Base-by-base conservation (phyloP, 1,284 basidiomycete genomes). In the Trametes hirsuta region DNA sequence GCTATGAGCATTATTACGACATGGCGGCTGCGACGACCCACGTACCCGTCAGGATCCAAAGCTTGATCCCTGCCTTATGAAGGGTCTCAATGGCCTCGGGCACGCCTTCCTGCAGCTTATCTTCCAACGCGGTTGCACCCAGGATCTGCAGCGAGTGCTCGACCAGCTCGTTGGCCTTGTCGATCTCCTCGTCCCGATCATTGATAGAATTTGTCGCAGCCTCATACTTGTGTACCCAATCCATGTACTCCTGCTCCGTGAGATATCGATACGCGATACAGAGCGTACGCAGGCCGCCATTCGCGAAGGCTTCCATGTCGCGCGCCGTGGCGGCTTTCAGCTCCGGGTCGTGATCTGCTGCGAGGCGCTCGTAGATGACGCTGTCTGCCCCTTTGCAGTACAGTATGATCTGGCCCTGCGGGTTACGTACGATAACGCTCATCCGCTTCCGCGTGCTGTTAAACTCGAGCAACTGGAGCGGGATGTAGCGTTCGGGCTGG, bases 321-420 rank as follows among this genome's bases (percentile, higher is more conserved):
- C 84, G 85, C 66, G 82, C 81, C 25, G 95, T 98, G 71, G 85
- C 77, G 55, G 86, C 85, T 79, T 94, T 94, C 62, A 97, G 71
- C 53, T 70, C 80, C 12, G 81, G 79, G 68, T 97, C 90, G 69
- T 94, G 93, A 66, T 92, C 84, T 34, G 79, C 75, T 18, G 84
- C 82, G 2, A 99, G 81, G 11, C 96, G 87, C 68, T 90, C 87
- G 72, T 96, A 97, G 69, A 98, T 93, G 68, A 98, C 94, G 67
- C 88, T 93, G 75, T 98, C 96, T 9, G 96, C 96, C n/a, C 96
- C 96, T 75, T 98, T 98, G 81, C 91, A 94, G 73, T 96, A 96
- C 66, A 98, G 77, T 15, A 95, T 78, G 61, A 98, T 79, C 68
- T 82, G 81, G 18, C 94, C 93, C 60, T 95, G 90, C 0, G 95